Evolutionary conservation across 148 eudicot species (phyloP).

Genomic region (Arctostaphylos glauca): DNA sequence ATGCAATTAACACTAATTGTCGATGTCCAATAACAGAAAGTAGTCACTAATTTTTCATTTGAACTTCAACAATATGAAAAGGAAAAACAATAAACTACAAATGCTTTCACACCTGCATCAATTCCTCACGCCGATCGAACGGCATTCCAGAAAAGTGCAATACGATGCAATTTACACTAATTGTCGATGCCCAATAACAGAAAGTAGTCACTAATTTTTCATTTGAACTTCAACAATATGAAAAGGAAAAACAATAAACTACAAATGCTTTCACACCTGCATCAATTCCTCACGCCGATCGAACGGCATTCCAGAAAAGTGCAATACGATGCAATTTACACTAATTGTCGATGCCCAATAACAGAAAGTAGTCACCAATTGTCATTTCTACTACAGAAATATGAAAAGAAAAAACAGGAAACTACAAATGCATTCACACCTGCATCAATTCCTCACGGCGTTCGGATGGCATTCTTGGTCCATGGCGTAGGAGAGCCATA

Average conservation of each 20-base stretch:
- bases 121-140: slow-evolving; percentile 67
- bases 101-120: slow-evolving; percentile 56
- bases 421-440: slow-evolving; percentile 38
- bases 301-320: slow-evolving; percentile 54
- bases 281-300: slow-evolving; percentile 75
- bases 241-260: neutral
- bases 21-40: neutral
- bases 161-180: neutral
- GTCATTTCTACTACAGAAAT: neutral
- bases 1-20: neutral
- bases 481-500: slow-evolving; percentile 93
- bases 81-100: neutral
- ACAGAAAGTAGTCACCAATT: neutral
- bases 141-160: slow-evolving; percentile 50
- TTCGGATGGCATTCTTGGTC: slow-evolving; percentile 74
- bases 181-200: neutral
- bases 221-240: too few species aligned
- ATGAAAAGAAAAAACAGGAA: neutral
- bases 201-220: neutral
- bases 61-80: neutral
- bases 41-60: neutral
- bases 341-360: neutral
- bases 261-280: slow-evolving; percentile 47
- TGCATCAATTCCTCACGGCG: slow-evolving; percentile 79
- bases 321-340: neutral